Evolutionary conservation across 768 basidiomycete species (phyloP).

Genomic region (Infundibulicybe gibba): DNA sequence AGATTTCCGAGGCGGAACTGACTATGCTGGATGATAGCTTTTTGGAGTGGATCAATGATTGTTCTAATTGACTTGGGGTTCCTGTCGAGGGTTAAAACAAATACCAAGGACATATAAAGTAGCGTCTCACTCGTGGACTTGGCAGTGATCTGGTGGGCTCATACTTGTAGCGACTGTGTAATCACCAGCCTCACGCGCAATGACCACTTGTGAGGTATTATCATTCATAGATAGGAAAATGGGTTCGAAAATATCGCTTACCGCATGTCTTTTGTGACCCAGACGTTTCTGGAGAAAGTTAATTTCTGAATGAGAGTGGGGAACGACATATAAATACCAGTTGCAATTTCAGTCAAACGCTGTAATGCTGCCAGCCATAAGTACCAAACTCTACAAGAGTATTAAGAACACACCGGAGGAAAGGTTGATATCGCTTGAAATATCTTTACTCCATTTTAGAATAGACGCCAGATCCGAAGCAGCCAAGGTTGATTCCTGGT

Average conservation of each 20-base stretch:
- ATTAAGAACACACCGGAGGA: conserved; percentile 43
- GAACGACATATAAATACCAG: conserved; percentile 35
- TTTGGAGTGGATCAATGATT: conserved; percentile 58
- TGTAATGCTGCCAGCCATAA: conserved; percentile 44
- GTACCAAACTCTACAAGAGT: not conserved
- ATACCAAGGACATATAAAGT: not conserved
- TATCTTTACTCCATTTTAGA: conserved; percentile 71
- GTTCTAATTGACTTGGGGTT: conserved; percentile 57
- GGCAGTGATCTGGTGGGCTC: conserved; percentile 53
- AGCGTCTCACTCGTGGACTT: conserved; percentile 61
- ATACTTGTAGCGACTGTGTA: conserved; percentile 70
- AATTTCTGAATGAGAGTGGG: not conserved
- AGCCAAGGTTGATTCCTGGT: conserved; percentile 54
- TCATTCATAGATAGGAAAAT: not conserved
- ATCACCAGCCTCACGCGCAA: conserved; percentile 67
- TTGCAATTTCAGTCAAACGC: conserved; percentile 67
- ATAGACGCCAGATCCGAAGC: conserved; percentile 66
- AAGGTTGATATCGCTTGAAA: conserved; percentile 70
- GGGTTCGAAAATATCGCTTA: conserved; percentile 12
- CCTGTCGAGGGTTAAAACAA: conserved; percentile 24
- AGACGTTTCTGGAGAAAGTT: conserved; percentile 46
- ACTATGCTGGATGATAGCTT: conserved; percentile 68
- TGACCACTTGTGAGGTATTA: conserved; percentile 41
- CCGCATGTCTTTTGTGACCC: conserved; percentile 64
- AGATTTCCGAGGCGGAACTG: conserved; percentile 12